A percentile compares a stretch with the other conserved stretches of the same genome.
phyloP scores from a whole-genome alignment of 2,329 filamentous ascomycete genomes.

The Microdochium bolleyi region DNA sequence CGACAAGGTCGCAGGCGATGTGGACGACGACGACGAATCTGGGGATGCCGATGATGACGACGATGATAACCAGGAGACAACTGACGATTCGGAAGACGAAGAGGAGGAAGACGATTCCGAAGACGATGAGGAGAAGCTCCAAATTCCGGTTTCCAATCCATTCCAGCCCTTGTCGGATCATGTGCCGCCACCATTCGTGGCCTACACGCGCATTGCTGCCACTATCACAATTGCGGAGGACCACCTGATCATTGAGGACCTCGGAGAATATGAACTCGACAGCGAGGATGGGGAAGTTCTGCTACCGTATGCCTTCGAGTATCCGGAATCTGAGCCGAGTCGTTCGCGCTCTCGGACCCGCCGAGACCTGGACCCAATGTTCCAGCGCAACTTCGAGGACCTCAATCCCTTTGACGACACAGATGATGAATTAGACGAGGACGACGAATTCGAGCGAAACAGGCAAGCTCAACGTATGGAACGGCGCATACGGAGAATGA shows the following conservation, averaged over 20 bases:
- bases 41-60: not conserved
- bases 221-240: constrained; percentile 5
- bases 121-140: not conserved
- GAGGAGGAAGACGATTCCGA: constrained; percentile 1
- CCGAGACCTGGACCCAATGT: constrained; percentile 17
- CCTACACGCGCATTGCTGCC: not conserved
- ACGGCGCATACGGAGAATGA: constrained; percentile 19
- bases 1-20: not conserved
- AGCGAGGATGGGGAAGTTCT: constrained; percentile 15
- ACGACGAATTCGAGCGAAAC: constrained; percentile 13
- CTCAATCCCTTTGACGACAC: constrained; percentile 18
- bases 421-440: constrained; percentile 9
- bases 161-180: not conserved
- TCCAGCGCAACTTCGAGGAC: constrained; percentile 16
- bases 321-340: constrained; percentile 19
- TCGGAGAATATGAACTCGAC: constrained; percentile 16
- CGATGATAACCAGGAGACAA: constrained; percentile 8
- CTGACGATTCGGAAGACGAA: constrained; percentile 6
- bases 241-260: constrained; percentile 20
- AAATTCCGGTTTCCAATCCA: not conserved
- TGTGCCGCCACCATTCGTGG: not conserved
- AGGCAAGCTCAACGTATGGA: constrained; percentile 12
- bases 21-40: not conserved
- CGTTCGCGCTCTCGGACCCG: constrained; percentile 13
- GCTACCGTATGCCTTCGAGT: constrained; percentile 17